Evolutionary conservation across 352 stramenopile species (phyloP).

Genomic region (Albugo candida): DNA sequence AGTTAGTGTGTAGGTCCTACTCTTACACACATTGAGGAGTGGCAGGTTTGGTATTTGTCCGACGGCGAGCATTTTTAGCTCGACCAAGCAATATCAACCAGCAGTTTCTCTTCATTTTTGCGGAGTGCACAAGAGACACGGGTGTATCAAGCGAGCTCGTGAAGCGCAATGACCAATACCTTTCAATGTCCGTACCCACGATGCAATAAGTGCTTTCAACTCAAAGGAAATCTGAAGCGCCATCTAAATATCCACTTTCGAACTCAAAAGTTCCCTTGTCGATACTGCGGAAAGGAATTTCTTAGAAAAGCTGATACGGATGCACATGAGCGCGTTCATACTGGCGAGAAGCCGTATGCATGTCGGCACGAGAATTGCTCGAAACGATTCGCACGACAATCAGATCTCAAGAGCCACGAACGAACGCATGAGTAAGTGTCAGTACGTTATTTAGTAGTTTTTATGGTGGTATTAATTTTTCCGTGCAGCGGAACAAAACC

Average conservation of each 20-base stretch:
- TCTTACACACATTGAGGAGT: no score
- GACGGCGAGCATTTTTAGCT: no score
- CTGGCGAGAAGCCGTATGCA: slow-evolving; percentile 49
- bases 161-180: no score
- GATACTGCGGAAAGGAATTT: slow-evolving; percentile 36
- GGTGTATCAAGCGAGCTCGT: no score
- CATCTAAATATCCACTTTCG: slow-evolving; percentile 38
- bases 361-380: slow-evolving; percentile 30
- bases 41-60: no score
- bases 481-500: slow-evolving; percentile 26
- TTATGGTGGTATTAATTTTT: neutral
- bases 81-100: no score
- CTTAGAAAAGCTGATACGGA: slow-evolving; percentile 58
- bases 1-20: no score
- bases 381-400: slow-evolving; percentile 47
- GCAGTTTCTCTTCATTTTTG: no score
- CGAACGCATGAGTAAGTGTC: slow-evolving; percentile 31
- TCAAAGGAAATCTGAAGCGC: slow-evolving; percentile 45
- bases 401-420: slow-evolving; percentile 54
- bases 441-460: neutral
- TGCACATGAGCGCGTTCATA: slow-evolving; percentile 54
- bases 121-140: no score
- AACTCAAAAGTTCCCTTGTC: slow-evolving; percentile 36
- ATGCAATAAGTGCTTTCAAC: slow-evolving; percentile 30
- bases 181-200: slow-evolving; percentile 22